A percentile compares a stretch with the other conserved stretches of the same genome.
Evolutionary conservation across 169 alveolate genomes (phyloP).

Genomic region (Plasmodium malariae): DNA sequence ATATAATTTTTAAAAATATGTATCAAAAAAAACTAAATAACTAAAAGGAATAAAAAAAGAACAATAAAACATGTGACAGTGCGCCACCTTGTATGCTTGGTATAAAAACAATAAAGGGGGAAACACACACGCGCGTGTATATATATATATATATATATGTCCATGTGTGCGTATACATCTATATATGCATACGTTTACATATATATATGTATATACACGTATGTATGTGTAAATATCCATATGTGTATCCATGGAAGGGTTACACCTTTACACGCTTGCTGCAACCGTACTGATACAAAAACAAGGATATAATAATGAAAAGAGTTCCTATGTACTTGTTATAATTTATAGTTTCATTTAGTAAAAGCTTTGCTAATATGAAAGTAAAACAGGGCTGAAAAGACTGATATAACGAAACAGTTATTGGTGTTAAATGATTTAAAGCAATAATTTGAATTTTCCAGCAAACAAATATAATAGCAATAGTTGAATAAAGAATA

Average conservation of each 20-base stretch:
- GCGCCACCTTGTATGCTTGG: no score
- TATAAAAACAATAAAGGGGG: background rate
- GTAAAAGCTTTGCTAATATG: constrained; percentile 73
- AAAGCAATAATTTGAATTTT: constrained; percentile 78
- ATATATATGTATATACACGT: background rate
- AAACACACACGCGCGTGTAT: background rate
- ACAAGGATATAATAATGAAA: constrained; percentile 70
- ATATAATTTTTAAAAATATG: no score
- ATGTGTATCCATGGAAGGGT: background rate
- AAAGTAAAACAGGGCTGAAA: constrained; percentile 80
- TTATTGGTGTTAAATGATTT: constrained; percentile 76
- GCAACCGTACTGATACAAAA: constrained; percentile 63
- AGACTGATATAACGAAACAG: constrained; percentile 79
- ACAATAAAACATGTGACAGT: no score
- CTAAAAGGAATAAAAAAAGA: no score
- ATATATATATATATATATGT: background rate
- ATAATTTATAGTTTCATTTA: constrained; percentile 74
- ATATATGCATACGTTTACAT: background rate
- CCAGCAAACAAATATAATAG: constrained; percentile 76
- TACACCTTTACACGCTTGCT: constrained; percentile 3
- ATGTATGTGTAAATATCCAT: background rate
- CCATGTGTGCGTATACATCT: background rate
- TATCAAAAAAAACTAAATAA: no score
- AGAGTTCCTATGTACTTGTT: constrained; percentile 75
- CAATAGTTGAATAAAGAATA: constrained; percentile 77